phyloP scores from a whole-genome alignment of 371 early-diverging fungal genomes.

The Rhizopus sp. region DNA sequence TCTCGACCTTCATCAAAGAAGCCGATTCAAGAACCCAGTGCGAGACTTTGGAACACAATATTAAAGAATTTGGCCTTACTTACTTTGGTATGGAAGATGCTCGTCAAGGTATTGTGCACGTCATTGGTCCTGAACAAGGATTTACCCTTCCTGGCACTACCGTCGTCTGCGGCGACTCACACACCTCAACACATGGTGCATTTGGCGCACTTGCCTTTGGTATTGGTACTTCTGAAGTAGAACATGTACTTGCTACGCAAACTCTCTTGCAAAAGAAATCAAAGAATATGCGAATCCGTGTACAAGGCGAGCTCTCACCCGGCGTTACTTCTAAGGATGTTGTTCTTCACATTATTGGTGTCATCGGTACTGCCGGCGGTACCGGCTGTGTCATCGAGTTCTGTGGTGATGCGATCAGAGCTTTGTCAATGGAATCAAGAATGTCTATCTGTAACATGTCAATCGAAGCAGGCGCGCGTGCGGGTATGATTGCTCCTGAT shows the following conservation, averaged over 20 bases:
- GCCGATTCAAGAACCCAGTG: constrained; percentile 65
- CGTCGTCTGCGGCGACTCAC: constrained; percentile 74
- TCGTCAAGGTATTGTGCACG: constrained; percentile 75
- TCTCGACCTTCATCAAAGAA: constrained; percentile 64
- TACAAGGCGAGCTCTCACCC: constrained; percentile 48
- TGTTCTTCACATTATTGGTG: constrained; percentile 67
- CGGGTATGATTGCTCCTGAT: constrained; percentile 76
- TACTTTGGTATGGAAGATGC: constrained; percentile 69
- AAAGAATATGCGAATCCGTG: constrained; percentile 68
- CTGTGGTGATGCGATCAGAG: constrained; percentile 47
- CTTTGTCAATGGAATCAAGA: constrained; percentile 64
- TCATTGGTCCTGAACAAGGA: constrained; percentile 78
- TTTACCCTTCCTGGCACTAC: constrained; percentile 74
- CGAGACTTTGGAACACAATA: constrained; percentile 66
- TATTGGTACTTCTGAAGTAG: constrained; percentile 76
- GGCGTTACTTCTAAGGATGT: constrained; percentile 72
- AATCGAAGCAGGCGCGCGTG: constrained; percentile 74
- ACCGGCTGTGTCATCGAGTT: constrained; percentile 74
- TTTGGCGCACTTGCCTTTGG: constrained; percentile 77
- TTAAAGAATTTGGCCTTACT: constrained; percentile 64
- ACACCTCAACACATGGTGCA: constrained; percentile 75
- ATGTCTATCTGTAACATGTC: constrained; percentile 80
- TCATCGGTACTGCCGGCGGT: constrained; percentile 73
- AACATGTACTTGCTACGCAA: constrained; percentile 74
- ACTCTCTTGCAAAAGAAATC: constrained; percentile 68